Evolutionary conservation across 1,284 basidiomycete genomes (phyloP), one percentile per base, ranked within the genome.

Genomic region (Rhizoctonia solani): DNA sequence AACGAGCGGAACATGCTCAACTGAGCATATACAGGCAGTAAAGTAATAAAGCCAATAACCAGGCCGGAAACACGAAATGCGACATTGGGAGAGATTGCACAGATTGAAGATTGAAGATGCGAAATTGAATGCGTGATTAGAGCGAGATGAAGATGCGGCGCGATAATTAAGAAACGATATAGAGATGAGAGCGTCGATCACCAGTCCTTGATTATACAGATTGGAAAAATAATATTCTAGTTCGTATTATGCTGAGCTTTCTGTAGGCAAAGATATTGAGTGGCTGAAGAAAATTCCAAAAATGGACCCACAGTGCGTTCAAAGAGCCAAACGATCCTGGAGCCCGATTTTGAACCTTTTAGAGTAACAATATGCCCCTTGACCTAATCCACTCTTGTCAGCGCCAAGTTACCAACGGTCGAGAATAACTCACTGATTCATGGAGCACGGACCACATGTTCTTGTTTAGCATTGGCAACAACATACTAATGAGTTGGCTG

Each of bases 251-350:
- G 67, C 52, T 61, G 67, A 41, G 59, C 50, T 41, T 68, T 59
- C 67, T 68, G 19, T 30, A 34, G 21, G 44, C 34, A 44, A 37
- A 23, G 37, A 27, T 19, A 58, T n/a, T 59, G 14, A 41, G n/a
- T 25, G n/a, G 19, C 49, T 68, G 34, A 4, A 29, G 37, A 9
- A 54, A 19, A 6, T 2, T 19, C 23, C 42, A 44, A 29, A 52
- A 54, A 29, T 11, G 4, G 6, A 84, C 89, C 70, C 77, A 91
- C 89, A 34, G 44, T 65, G 23, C 59, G 59, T 19, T 65, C 59
- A 23, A 92, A 92, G 54, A 92, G 81, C 90, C 90, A 92, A 73
- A 92, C 92, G 72, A 92, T 89, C 74, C 90, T 91, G 0, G 90
- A 92, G 27, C 90, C 90, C 1, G 90, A 90, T 79, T 92, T 92